Evolutionary conservation across 805 yeast species (phyloP).

Genomic region (Ogataea pini): DNA sequence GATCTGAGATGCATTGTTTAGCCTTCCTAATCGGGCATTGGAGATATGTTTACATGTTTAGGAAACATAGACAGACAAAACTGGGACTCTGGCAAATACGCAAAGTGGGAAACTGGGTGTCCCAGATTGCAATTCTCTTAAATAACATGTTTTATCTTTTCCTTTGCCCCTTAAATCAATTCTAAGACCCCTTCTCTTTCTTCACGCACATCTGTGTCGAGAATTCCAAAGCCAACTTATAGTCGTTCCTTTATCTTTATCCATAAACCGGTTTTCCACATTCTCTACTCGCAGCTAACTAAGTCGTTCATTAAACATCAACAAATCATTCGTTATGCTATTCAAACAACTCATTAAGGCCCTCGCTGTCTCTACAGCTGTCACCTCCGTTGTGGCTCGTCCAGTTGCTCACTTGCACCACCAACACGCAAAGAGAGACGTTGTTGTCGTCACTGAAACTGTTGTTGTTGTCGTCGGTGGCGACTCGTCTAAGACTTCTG

Average conservation of each 20-base stretch:
- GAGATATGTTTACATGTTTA: conserved; percentile 5
- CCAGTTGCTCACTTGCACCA: conserved; percentile 65
- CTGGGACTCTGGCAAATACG: not conserved
- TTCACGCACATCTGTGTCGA: conserved; percentile 6
- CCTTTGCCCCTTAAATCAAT: not conserved
- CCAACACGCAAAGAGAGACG: conserved; percentile 56
- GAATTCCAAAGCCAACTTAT: conserved; percentile 18
- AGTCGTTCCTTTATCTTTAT: conserved; percentile 19
- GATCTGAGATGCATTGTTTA: conserved; percentile 5
- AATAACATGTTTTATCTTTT: not conserved
- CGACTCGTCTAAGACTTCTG: conserved; percentile 33
- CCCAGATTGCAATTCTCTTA: not conserved
- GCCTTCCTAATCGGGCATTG: conserved; percentile 4
- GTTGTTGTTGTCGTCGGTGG: conserved; percentile 49
- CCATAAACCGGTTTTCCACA: conserved; percentile 8
- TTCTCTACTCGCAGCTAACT: conserved; percentile 9
- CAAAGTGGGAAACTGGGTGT: not conserved
- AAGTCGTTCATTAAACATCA: conserved; percentile 13
- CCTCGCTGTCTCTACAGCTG: conserved; percentile 46
- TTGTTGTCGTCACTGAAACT: conserved; percentile 49
- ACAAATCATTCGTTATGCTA: conserved; percentile 23
- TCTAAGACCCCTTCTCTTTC: not conserved
- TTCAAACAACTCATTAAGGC: conserved; percentile 43
- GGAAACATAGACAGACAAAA: not conserved
- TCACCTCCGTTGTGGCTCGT: conserved; percentile 54